Evolutionary conservation across 805 yeast species (phyloP).

Genomic region (Spathaspora arborariae): DNA sequence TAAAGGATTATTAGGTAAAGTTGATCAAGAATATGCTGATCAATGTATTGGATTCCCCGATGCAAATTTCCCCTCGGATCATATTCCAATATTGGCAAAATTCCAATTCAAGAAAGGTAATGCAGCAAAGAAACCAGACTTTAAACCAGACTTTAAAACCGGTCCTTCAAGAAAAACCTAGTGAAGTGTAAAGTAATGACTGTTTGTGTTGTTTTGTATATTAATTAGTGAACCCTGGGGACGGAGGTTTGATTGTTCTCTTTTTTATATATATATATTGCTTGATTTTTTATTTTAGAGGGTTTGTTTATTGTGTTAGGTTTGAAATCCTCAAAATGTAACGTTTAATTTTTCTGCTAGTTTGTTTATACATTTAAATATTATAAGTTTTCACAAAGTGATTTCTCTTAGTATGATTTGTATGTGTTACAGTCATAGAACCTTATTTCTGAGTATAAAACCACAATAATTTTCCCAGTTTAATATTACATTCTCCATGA

Average conservation of each 20-base stretch:
- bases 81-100: conserved; percentile 78
- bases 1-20: conserved; percentile 78
- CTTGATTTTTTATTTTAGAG: not conserved
- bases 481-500: no score
- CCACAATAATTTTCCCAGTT: no score
- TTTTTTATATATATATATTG: not conserved
- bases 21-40: conserved; percentile 72
- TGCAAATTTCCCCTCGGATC: conserved; percentile 92
- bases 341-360: not conserved
- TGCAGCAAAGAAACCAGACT: conserved; percentile 31
- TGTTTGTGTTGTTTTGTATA: not conserved
- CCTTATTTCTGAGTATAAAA: no score
- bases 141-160: conserved; percentile 42
- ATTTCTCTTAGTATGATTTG: no score
- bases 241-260: not conserved
- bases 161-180: conserved; percentile 41
- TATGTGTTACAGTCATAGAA: no score
- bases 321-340: not conserved
- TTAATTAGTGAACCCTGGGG: not conserved
- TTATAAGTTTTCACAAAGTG: no score
- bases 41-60: conserved; percentile 90
- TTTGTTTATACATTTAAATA: not conserved
- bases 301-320: not conserved
- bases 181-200: not conserved
- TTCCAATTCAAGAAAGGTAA: conserved; percentile 61